Evolutionary conservation across 257 asterid genomes (phyloP).

Genomic region (Primulina huaijiensis): DNA sequence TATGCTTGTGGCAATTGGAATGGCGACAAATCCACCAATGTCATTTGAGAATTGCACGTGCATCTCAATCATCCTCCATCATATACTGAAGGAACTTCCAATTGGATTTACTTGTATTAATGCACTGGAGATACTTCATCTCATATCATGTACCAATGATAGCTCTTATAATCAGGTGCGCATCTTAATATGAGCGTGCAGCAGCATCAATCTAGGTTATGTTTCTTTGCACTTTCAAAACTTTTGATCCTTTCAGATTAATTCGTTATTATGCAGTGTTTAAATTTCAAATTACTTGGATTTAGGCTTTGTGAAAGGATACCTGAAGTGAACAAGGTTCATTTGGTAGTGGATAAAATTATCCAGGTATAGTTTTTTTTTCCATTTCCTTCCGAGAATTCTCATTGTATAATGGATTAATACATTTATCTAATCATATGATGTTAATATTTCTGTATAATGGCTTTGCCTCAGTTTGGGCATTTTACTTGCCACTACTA

Average conservation of each 20-base stretch:
- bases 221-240: slow-evolving; percentile 25
- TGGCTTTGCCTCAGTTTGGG: slow-evolving; percentile 3
- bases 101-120: slow-evolving; percentile 46
- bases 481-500: slow-evolving; percentile 3
- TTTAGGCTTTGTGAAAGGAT: slow-evolving; percentile 74
- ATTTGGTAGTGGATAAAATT: slow-evolving; percentile 56
- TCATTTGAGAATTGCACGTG: slow-evolving; percentile 48
- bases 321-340: slow-evolving; percentile 46
- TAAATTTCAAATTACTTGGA: slow-evolving; percentile 86
- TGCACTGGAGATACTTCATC: slow-evolving; percentile 64
- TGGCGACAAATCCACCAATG: slow-evolving; percentile 46
- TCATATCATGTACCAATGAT: slow-evolving; percentile 57
- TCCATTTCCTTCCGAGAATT: background rate
- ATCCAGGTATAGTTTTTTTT: slow-evolving; percentile 50
- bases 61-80: slow-evolving; percentile 63
- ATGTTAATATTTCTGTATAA: slow-evolving; percentile 11
- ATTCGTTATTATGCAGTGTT: slow-evolving; percentile 58
- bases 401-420: background rate
- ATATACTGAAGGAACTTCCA: slow-evolving; percentile 77
- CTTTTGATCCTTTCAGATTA: slow-evolving; percentile 34
- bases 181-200: slow-evolving; percentile 18
- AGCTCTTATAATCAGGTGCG: slow-evolving; percentile 68
- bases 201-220: slow-evolving; percentile 21
- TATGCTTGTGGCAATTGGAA: slow-evolving; percentile 63
- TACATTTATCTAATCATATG: slow-evolving; percentile 17